A percentile compares a stretch with the other conserved stretches of the same genome.
Evolutionary conservation across 257 asterid genomes (phyloP).

Genomic region (Coffea canephora): DNA sequence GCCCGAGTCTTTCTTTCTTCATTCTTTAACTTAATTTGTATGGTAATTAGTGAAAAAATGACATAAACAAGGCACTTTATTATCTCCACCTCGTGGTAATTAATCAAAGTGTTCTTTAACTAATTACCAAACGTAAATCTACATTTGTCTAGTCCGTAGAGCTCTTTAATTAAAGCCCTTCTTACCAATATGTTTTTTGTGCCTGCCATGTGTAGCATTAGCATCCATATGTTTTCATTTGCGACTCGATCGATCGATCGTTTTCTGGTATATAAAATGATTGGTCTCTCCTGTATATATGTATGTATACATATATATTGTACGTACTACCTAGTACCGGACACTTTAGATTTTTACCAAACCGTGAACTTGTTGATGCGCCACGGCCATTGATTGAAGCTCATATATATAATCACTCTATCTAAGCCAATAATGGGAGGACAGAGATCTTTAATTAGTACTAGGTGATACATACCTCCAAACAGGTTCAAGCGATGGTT

Average conservation of each 20-base stretch:
- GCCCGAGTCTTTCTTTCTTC: not conserved
- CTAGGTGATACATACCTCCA: not conserved
- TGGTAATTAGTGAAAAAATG: too few relatives aligned
- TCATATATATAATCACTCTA: not conserved
- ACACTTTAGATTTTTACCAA: not conserved
- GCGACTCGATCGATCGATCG: not conserved
- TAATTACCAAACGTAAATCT: too few relatives aligned
- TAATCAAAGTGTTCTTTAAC: not conserved
- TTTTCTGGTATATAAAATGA: conserved; percentile 2
- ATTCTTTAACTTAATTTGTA: not conserved
- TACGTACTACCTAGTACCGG: conserved; percentile 9
- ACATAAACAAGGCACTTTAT: too few relatives aligned
- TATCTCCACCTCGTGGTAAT: too few relatives aligned
- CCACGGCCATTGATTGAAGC: not conserved
- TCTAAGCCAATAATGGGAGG: conserved; percentile 19
- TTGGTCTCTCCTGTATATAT: not conserved
- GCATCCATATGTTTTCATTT: conserved; percentile 18
- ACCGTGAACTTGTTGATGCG: not conserved
- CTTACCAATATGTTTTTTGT: too few relatives aligned
- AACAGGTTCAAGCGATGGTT: not conserved
- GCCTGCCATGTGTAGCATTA: conserved; percentile 28
- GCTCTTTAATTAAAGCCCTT: too few relatives aligned
- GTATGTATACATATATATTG: too few relatives aligned
- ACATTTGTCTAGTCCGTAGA: too few relatives aligned
- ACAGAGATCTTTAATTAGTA: conserved; percentile 9